These are phyloP conservation scores for Haplographium delicatum DNA, from an alignment of 495 filamentous ascomycete species.

Conservation along the genomic window DNA sequence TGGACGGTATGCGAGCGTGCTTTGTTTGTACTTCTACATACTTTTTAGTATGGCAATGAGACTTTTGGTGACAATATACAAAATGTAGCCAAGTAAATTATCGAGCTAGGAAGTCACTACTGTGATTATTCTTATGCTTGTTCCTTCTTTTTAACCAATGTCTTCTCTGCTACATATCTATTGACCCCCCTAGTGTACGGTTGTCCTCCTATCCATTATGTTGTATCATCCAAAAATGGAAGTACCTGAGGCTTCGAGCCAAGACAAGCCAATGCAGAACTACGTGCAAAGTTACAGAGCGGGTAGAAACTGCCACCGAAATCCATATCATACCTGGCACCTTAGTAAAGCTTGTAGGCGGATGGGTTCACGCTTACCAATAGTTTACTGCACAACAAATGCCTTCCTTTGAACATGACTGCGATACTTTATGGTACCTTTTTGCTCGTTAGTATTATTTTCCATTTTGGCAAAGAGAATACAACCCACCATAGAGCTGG, in stretches of 20 bases:
- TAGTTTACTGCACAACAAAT: constrained; percentile 75
- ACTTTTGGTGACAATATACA: constrained; percentile 10
- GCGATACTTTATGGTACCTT: constrained; percentile 67
- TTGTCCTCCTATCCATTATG: no score
- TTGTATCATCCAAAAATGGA: no score
- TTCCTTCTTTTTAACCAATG: no score
- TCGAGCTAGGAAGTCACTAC: no score
- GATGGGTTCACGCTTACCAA: no score
- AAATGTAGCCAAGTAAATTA: constrained; percentile 1
- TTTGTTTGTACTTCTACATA: constrained; percentile 24
- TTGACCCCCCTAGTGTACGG: no score
- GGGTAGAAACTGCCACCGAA: constrained; percentile 56
- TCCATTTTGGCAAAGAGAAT: constrained; percentile 1
- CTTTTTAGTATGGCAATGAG: constrained; percentile 26
- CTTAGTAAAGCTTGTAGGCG: no score
- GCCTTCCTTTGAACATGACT: constrained; percentile 54
- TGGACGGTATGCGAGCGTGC: constrained; percentile 12
- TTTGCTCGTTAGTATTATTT: neutral
- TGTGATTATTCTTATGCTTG: no score
- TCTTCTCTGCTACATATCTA: no score
- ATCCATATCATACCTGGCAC: constrained; percentile 63
- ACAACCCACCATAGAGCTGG: constrained; percentile 62
- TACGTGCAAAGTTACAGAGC: constrained; percentile 47
- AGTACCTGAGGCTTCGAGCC: no score
- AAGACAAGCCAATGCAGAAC: constrained; percentile 8